Evolutionary conservation across 805 yeast genomes (phyloP).

Genomic region (Cyberlindnera sargentensis): DNA sequence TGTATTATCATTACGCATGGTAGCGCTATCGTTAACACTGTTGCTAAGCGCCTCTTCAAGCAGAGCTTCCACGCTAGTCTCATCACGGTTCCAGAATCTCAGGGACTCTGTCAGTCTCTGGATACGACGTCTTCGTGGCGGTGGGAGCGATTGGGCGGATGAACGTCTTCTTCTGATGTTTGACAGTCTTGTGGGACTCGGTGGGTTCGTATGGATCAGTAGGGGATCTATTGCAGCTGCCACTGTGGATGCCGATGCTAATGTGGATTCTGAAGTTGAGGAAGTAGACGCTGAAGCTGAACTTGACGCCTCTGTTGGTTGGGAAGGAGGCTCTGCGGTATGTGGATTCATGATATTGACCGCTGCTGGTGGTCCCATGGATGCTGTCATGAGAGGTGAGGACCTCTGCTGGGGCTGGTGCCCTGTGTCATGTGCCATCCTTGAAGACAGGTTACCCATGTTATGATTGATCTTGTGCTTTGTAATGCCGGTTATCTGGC

Average conservation of each 20-base stretch:
- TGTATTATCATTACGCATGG: neutral
- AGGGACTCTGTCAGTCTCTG: slow-evolving; percentile 7
- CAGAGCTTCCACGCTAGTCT: neutral
- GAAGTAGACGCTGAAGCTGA: neutral
- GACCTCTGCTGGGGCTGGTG: no score
- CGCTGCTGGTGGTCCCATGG: neutral
- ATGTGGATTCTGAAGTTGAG: neutral
- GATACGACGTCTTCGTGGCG: slow-evolving; percentile 20
- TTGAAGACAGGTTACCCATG: neutral
- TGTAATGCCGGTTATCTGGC: no score
- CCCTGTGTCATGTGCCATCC: neutral
- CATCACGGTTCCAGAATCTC: slow-evolving; percentile 13
- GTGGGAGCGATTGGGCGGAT: slow-evolving; percentile 13
- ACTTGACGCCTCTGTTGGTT: neutral
- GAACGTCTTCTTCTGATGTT: slow-evolving; percentile 17
- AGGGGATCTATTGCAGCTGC: slow-evolving; percentile 1
- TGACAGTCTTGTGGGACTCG: neutral
- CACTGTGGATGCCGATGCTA: slow-evolving; percentile 8
- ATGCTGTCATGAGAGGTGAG: neutral
- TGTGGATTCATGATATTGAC: neutral
- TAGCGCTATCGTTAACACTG: neutral
- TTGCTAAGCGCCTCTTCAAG: neutral
- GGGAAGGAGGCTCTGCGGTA: neutral
- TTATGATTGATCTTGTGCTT: no score
- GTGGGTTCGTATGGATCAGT: no score